A percentile compares a stretch with the other conserved stretches of the same genome.
Conservation (phyloP, 148 eudicot genomes). For the Spergularia bocconei region DNA sequence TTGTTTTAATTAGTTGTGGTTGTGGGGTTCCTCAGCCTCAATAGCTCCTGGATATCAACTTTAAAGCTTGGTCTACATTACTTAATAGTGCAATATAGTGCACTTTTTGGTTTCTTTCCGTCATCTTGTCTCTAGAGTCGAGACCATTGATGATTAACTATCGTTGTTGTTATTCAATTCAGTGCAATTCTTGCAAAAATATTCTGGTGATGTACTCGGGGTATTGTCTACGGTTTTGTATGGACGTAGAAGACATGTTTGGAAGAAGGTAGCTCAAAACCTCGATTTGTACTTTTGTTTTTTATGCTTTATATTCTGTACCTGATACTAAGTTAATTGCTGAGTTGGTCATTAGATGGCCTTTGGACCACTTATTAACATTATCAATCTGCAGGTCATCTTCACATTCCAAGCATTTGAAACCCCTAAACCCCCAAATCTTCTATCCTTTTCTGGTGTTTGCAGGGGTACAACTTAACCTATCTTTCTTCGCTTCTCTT, state of each 20-base stretch:
- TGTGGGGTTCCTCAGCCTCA: too few relatives aligned
- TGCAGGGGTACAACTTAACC: too few relatives aligned
- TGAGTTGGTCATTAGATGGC: not conserved
- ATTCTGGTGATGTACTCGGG: constrained; percentile 97
- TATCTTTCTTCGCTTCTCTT: too few relatives aligned
- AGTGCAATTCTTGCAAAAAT: constrained; percentile 91
- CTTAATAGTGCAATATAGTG: too few relatives aligned
- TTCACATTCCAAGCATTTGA: not conserved
- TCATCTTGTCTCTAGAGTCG: not conserved
- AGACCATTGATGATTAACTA: constrained; percentile 4
- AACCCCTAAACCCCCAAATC: not conserved
- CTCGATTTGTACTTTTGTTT: constrained; percentile 5
- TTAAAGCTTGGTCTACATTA: too few relatives aligned
- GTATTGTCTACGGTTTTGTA: constrained; percentile 79
- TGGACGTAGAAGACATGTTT: constrained; percentile 69
- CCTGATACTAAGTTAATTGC: not conserved
- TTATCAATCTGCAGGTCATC: not conserved
- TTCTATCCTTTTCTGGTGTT: too few relatives aligned
- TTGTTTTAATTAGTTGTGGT: too few relatives aligned
- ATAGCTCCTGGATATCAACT: too few relatives aligned
- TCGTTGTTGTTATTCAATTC: constrained; percentile 19
- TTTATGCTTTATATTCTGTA: not conserved
- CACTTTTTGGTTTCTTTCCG: too few relatives aligned
- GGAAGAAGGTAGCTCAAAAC: constrained; percentile 73
- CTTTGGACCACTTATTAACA: not conserved